Percentiles rank a stretch among this genome's conserved stretches.
Conservation (phyloP, 1,284 basidiomycete species). For the Leccinum subfulvum region DNA sequence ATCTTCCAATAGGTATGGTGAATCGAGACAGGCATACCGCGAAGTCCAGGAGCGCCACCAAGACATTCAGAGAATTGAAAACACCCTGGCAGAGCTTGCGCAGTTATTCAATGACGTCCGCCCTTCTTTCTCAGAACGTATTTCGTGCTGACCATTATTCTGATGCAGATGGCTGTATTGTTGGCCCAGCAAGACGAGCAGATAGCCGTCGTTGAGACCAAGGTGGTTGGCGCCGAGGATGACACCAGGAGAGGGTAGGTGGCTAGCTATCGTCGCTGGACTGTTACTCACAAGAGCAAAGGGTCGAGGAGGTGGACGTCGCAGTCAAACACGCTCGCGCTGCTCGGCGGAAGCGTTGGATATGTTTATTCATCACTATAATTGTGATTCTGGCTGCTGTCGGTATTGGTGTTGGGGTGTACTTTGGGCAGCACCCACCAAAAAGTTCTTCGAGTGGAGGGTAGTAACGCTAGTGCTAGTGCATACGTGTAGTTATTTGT, state of each 20-base stretch:
- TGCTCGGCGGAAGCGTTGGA: conserved; percentile 79
- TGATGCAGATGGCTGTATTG: conserved; percentile 68
- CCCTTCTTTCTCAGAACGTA: background rate
- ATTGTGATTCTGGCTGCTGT: conserved; percentile 32
- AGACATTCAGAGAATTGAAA: conserved; percentile 86
- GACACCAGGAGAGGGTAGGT: conserved; percentile 70
- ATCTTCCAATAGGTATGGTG: conserved; percentile 79
- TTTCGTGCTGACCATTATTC: conserved; percentile 4
- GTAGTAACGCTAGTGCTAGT: too few relatives aligned
- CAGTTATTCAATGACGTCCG: conserved; percentile 84
- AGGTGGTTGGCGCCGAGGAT: conserved; percentile 59
- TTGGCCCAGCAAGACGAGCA: conserved; percentile 80
- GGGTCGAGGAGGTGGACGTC: conserved; percentile 63
- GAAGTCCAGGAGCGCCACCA: conserved; percentile 92
- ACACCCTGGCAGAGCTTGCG: conserved; percentile 83
- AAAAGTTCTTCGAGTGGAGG: conserved; percentile 8
- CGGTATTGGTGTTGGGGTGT: conserved; percentile 31
- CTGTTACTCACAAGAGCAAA: background rate
- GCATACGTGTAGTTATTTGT: background rate
- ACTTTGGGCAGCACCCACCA: conserved; percentile 22
- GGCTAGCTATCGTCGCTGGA: conserved; percentile 21
- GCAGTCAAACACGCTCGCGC: conserved; percentile 70
- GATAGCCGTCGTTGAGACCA: conserved; percentile 62
- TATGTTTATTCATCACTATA: conserved; percentile 54
- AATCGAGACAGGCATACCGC: conserved; percentile 80